Percentiles rank a stretch among this genome's conserved stretches.
Conservation (phyloP, 1,284 basidiomycete species). For the Athelia sp. region DNA sequence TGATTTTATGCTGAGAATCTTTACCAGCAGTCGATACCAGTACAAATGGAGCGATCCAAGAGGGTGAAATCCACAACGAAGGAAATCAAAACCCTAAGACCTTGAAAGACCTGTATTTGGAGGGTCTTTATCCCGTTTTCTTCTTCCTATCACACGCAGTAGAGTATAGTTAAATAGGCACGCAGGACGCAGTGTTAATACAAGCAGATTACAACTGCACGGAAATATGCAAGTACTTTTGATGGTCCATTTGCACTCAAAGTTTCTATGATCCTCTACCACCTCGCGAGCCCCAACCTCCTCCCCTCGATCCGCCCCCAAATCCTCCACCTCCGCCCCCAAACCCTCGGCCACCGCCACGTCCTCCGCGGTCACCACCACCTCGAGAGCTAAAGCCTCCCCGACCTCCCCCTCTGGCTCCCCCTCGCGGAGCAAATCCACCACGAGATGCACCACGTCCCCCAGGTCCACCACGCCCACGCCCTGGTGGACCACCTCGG, state of each 20-base stretch:
- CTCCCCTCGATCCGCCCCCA: conserved; percentile 25
- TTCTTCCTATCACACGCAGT: no score
- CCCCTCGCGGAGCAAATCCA: conserved; percentile 30
- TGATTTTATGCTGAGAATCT: not conserved
- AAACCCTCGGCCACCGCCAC: conserved; percentile 26
- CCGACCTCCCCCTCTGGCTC: conserved; percentile 30
- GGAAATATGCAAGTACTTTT: conserved; percentile 3
- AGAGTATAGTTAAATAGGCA: no score
- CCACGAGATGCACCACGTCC: conserved; percentile 36
- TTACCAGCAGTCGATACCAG: conserved; percentile 33
- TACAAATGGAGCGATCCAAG: conserved; percentile 39
- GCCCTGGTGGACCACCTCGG: conserved; percentile 36
- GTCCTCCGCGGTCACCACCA: conserved; percentile 22
- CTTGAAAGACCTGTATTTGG: conserved; percentile 20
- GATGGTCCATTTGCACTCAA: conserved; percentile 2
- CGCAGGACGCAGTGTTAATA: not conserved
- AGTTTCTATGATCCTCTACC: conserved; percentile 40
- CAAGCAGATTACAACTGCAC: conserved; percentile 3
- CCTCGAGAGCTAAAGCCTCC: conserved; percentile 38
- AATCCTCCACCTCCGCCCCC: conserved; percentile 30
- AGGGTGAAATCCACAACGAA: conserved; percentile 33
- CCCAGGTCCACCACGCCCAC: conserved; percentile 31
- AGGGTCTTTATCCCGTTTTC: no score
- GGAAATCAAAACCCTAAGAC: conserved; percentile 43
- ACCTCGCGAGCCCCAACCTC: conserved; percentile 22